Evolutionary conservation across 768 basidiomycete species (phyloP).

Genomic region (Boletus sp.): DNA sequence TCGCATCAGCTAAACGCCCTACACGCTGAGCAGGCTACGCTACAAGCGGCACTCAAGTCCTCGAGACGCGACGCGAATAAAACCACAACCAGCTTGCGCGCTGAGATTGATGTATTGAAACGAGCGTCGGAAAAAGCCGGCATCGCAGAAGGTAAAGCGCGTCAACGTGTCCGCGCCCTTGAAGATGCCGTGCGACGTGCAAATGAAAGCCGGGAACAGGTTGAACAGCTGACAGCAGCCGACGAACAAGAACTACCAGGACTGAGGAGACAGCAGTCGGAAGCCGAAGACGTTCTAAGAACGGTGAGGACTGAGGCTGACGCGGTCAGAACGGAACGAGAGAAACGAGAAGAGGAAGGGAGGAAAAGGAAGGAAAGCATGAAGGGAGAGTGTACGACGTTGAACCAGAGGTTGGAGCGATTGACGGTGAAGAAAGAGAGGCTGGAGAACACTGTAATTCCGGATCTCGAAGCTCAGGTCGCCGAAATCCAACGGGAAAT

Average conservation of each 20-base stretch:
- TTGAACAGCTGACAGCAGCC: slow-evolving; percentile 38
- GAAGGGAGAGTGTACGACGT: slow-evolving; percentile 53
- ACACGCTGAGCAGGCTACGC: slow-evolving; percentile 61
- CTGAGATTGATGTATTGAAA: slow-evolving; percentile 82
- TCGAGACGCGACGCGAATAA: slow-evolving; percentile 81
- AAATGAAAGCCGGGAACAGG: slow-evolving; percentile 47
- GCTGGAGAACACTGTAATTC: slow-evolving; percentile 53
- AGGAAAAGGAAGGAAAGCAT: slow-evolving; percentile 53
- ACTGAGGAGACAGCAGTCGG: slow-evolving; percentile 39
- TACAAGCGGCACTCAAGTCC: slow-evolving; percentile 69
- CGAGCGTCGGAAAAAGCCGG: slow-evolving; percentile 78
- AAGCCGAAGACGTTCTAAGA: slow-evolving; percentile 39
- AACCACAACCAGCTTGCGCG: slow-evolving; percentile 72
- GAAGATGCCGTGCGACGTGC: slow-evolving; percentile 87
- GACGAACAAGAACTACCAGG: slow-evolving; percentile 41
- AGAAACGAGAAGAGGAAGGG: slow-evolving; percentile 46
- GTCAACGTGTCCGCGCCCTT: slow-evolving; percentile 82
- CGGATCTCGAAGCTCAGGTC: slow-evolving; percentile 68
- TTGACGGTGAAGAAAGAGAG: slow-evolving; percentile 62
- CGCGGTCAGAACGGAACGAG: slow-evolving; percentile 41
- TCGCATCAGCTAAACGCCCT: slow-evolving; percentile 63
- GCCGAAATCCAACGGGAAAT: slow-evolving; percentile 58
- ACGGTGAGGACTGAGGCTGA: slow-evolving; percentile 45
- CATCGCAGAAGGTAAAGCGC: slow-evolving; percentile 70
- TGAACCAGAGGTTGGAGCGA: slow-evolving; percentile 65